A percentile compares a stretch with the other conserved stretches of the same genome.
Conservation (phyloP, 305 asterid species). For the Fraxinus albicans region DNA sequence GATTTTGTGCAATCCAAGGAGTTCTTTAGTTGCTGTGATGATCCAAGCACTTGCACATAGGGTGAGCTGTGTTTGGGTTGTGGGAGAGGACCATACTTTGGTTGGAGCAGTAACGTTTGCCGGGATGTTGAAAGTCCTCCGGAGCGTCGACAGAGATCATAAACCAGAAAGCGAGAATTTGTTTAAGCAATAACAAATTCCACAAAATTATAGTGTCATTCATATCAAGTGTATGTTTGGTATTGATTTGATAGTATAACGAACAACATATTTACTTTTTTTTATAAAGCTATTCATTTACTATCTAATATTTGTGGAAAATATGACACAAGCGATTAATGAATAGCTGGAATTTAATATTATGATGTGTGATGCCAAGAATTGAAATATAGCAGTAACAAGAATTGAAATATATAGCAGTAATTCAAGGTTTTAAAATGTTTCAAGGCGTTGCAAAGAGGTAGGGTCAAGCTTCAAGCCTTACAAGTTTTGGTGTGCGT, state of each 20-base stretch:
- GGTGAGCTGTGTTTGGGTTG: constrained; percentile 74
- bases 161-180: constrained; percentile 23
- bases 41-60: constrained; percentile 78
- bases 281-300: background rate
- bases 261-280: background rate
- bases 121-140: constrained; percentile 57
- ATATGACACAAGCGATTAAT: background rate
- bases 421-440: background rate
- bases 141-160: constrained; percentile 27
- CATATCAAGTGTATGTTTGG: background rate
- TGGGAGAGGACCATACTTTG: constrained; percentile 52
- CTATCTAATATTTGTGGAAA: background rate
- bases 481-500: background rate
- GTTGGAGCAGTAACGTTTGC: constrained; percentile 67
- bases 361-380: background rate
- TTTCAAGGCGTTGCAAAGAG: background rate
- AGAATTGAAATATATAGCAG: background rate
- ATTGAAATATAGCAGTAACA: background rate
- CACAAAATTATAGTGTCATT: background rate
- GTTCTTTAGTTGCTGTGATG: constrained; percentile 81
- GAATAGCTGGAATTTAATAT: background rate
- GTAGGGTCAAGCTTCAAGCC: background rate
- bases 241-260: background rate
- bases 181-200: constrained; percentile 13
- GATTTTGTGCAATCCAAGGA: constrained; percentile 60